Percentiles rank a stretch among this genome's conserved stretches.
phyloP scores from a whole-genome alignment of 1,284 basidiomycete species.

The Paramarasmius palmivorus region DNA sequence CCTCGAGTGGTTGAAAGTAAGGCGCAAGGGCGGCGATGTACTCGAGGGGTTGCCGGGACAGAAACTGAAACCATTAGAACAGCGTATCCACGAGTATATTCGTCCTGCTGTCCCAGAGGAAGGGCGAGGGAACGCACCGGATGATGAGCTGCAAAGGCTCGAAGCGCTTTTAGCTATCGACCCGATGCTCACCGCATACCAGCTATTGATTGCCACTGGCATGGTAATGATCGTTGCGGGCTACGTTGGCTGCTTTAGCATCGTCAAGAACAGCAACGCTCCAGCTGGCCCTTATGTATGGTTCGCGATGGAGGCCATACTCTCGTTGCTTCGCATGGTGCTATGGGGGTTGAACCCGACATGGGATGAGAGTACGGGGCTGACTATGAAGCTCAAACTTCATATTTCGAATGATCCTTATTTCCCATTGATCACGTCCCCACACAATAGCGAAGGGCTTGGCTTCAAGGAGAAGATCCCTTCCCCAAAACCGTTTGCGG shows the following conservation, averaged over 20 bases:
- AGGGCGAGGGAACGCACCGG: too few relatives aligned
- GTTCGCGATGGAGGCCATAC: not conserved
- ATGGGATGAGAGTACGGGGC: not conserved
- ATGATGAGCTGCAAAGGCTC: not conserved
- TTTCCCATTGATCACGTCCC: not conserved
- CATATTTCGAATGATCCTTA: not conserved
- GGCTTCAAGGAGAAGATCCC: not conserved
- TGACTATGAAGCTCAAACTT: not conserved
- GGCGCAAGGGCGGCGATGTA: too few relatives aligned
- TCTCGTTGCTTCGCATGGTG: not conserved
- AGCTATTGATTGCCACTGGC: conserved; percentile 2
- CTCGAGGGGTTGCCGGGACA: not conserved
- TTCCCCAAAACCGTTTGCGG: not conserved
- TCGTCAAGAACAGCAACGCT: not conserved
- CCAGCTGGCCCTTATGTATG: not conserved
- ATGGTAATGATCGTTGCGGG: conserved; percentile 2
- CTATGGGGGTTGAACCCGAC: conserved; percentile 3
- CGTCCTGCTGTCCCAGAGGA: too few relatives aligned
- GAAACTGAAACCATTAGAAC: not conserved
- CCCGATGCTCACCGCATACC: not conserved
- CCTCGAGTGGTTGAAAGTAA: not conserved
- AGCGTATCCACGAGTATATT: too few relatives aligned
- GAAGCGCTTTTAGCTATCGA: not conserved
- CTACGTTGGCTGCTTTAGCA: conserved; percentile 11
- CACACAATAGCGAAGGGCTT: not conserved